Conservation (phyloP, 2,329 filamentous ascomycete species). For the Aspergillus thermomutatus region DNA sequence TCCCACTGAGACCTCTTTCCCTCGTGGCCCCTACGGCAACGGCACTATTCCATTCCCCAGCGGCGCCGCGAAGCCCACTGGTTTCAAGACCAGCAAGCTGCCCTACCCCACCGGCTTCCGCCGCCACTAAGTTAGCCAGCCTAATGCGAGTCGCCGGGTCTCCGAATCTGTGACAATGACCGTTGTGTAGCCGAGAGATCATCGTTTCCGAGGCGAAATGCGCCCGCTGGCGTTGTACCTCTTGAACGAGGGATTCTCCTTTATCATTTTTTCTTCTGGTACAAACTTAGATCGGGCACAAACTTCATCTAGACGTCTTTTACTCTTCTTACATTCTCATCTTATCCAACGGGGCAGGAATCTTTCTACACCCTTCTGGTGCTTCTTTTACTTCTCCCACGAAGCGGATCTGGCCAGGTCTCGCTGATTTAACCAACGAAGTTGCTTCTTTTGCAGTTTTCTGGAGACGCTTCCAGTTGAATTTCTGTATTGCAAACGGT, state of each 20-base stretch:
- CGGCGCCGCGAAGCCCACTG: constrained; percentile 21
- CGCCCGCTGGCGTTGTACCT: constrained; percentile 26
- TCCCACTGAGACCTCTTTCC: constrained; percentile 11
- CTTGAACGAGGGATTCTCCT: constrained; percentile 16
- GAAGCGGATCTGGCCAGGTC: constrained; percentile 1
- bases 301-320: constrained; percentile 5
- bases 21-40: constrained; percentile 19
- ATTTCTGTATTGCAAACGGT: constrained; percentile 11
- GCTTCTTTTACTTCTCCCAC: constrained; percentile 7
- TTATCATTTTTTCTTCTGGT: constrained; percentile 17
- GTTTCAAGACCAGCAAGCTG: constrained; percentile 30
- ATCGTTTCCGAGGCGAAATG: constrained; percentile 15
- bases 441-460: constrained; percentile 7
- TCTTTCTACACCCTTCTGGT: constrained; percentile 1
- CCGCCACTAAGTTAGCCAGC: constrained; percentile 21
- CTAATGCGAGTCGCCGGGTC: neutral
- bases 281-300: constrained; percentile 9
- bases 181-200: constrained; percentile 14
- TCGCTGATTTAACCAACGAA: constrained; percentile 11
- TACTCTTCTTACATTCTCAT: constrained; percentile 10
- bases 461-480: constrained; percentile 6
- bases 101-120: constrained; percentile 23
- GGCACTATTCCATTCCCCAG: constrained; percentile 13
- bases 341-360: neutral
- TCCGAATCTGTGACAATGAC: constrained; percentile 1